Conservation (phyloP, 495 filamentous ascomycete genomes). For the Pyronema domesticum region DNA sequence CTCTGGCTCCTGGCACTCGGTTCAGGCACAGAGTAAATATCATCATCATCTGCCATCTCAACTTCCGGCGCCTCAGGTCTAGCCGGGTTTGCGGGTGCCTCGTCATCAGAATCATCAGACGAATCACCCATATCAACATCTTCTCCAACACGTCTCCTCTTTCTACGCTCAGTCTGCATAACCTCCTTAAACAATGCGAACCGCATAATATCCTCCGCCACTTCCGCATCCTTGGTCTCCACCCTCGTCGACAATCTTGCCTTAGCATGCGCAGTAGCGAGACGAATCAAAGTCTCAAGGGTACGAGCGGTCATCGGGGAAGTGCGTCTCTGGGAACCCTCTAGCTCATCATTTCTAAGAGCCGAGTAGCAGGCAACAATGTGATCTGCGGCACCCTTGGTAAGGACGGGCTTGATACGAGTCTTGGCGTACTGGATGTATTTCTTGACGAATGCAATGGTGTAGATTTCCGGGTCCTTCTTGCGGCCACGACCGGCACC, state of each 20-base stretch:
- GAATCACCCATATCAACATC: constrained; percentile 28
- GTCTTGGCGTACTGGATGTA: constrained; percentile 98
- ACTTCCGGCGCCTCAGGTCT: constrained; percentile 12
- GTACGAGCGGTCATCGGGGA: constrained; percentile 94
- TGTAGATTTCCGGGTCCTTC: constrained; percentile 75
- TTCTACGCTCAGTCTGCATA: constrained; percentile 67
- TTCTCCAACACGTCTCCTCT: constrained; percentile 37
- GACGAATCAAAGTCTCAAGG: constrained; percentile 89
- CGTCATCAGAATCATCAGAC: constrained; percentile 28
- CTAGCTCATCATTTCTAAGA: constrained; percentile 87
- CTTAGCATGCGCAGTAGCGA: constrained; percentile 93
- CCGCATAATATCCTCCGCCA: constrained; percentile 75
- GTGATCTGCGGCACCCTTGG: constrained; percentile 81
- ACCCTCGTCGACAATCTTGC: constrained; percentile 80
- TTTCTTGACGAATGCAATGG: constrained; percentile 98
- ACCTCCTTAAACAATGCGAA: constrained; percentile 99
- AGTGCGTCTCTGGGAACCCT: constrained; percentile 82
- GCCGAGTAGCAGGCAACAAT: constrained; percentile 86
- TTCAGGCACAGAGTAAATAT: constrained; percentile 17
- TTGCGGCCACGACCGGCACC: constrained; percentile 49
- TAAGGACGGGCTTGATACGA: constrained; percentile 75
- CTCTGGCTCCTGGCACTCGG: constrained; percentile 2
- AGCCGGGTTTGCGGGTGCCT: constrained; percentile 4
- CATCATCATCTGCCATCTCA: constrained; percentile 13
- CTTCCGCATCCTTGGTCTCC: constrained; percentile 73